Conservation (phyloP, 768 basidiomycete species). For the Strobilomyces confusus region DNA sequence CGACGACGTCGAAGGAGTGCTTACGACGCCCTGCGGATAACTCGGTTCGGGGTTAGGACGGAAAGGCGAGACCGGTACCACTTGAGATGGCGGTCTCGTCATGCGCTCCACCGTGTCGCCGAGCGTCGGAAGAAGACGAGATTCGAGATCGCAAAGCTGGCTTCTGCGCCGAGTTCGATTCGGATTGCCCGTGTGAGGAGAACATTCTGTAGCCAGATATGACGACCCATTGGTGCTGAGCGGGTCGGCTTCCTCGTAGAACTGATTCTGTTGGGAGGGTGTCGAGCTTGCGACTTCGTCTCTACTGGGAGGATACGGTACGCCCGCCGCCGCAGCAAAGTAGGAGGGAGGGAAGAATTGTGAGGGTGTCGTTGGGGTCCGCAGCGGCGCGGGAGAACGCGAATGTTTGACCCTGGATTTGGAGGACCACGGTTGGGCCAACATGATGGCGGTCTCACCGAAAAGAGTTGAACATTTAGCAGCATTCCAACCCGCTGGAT, state of each 20-base stretch:
- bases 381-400: constrained; percentile 39
- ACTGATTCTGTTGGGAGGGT: constrained; percentile 1
- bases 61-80: constrained; percentile 9
- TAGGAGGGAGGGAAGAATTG: constrained; percentile 53
- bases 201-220: constrained; percentile 2
- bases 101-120: constrained; percentile 71
- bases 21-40: constrained; percentile 6
- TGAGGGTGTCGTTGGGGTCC: constrained; percentile 27
- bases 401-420: constrained; percentile 33
- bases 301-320: constrained; percentile 17
- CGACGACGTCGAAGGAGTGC: constrained; percentile 19
- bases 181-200: background rate
- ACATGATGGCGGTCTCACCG: background rate
- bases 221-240: constrained; percentile 19
- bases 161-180: constrained; percentile 31
- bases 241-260: constrained; percentile 1
- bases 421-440: constrained; percentile 2
- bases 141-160: constrained; percentile 51
- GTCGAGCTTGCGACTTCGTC: background rate
- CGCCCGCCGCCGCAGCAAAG: constrained; percentile 51
- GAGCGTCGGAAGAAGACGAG: constrained; percentile 63
- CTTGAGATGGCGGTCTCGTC: constrained; percentile 51
- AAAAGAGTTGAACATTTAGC: background rate
- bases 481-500: constrained; percentile 5
- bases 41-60: background rate